These are phyloP conservation scores for Arctium minus DNA, from an alignment of 129 eudicot species.

Conservation along the genomic window DNA sequence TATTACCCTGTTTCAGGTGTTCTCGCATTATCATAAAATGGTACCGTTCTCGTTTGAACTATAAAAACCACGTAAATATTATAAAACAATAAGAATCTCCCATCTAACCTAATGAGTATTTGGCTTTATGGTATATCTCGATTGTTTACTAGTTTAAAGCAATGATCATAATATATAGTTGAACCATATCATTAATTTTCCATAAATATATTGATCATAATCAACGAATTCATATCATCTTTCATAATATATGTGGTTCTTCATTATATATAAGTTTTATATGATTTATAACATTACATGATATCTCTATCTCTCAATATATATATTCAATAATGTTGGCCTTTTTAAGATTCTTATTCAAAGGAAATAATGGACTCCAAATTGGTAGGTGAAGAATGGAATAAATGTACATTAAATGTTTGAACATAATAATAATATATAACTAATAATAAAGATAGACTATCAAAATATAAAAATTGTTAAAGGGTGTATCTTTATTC, in stretches of 20 bases:
- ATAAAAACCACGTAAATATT: neutral
- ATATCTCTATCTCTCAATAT: too few species aligned
- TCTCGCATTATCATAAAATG: neutral
- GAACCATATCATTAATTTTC: neutral
- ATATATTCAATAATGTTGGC: neutral
- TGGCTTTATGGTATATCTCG: neutral
- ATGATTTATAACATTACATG: too few species aligned
- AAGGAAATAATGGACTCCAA: neutral
- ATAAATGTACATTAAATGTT: neutral
- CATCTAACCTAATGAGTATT: neutral
- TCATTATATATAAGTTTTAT: too few species aligned
- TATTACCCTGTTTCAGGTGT: neutral
- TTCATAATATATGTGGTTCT: too few species aligned
- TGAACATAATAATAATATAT: neutral
- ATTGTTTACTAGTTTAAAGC: neutral
- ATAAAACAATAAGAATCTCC: neutral
- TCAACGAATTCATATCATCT: too few species aligned
- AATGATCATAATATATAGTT: neutral
- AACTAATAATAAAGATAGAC: neutral
- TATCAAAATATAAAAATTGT: neutral
- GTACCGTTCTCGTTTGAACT: neutral
- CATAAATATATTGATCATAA: too few species aligned
- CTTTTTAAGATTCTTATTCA: neutral
- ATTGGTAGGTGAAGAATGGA: neutral
- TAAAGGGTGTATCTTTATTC: too few species aligned